Evolutionary conservation across 1,139 yeast genomes (phyloP), one percentile per base, ranked within the genome.

Genomic region (Sugiyamaella neomexicana): DNA sequence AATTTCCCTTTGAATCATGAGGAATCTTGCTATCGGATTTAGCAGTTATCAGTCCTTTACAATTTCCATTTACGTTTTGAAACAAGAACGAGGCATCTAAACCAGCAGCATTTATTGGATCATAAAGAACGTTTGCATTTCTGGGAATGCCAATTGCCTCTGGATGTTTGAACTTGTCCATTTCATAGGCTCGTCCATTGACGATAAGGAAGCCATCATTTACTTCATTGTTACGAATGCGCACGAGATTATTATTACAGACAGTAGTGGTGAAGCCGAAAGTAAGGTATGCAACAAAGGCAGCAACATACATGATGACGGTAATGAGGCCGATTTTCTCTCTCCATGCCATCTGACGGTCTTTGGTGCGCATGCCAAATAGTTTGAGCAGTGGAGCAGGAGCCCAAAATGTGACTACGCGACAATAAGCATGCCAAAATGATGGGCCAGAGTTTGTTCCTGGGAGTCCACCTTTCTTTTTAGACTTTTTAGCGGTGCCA

Each of bases 21-120:
- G 97, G 97, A 56, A 91, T 90, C 0, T 84, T 63, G 64, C 89
- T 80, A 66, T 84, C 80, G 9, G 75, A 81, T 60, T 81, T 81
- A 46, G 98, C 95, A n/a, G 73, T 78, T 56, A 93, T 86, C 55
- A 93, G 75, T 27, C 84, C 86, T 69, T 83, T 84, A 73, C 99
- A 93, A 69, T 90, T 85, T 31, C 97, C 97, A 68, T 93, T 93
- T 50, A 93, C 97, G 68, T 93, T 93, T 71, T 93, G 99, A 71
- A 93, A 93, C 59, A 93, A 74, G 60, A 93, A 86, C 1, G 95
- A 80, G 1, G 89, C 97, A 70, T 93, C 98, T 73, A 72, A 81
- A 12, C 96, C 97, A 46, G 96, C 97, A 9, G 96, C 97, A 68
- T 83, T 81, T 44, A 83, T 72, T 0, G 97, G 97, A 9, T 96